Conservation (phyloP, 306 rosid genomes). For the Corylus heterophylla region DNA sequence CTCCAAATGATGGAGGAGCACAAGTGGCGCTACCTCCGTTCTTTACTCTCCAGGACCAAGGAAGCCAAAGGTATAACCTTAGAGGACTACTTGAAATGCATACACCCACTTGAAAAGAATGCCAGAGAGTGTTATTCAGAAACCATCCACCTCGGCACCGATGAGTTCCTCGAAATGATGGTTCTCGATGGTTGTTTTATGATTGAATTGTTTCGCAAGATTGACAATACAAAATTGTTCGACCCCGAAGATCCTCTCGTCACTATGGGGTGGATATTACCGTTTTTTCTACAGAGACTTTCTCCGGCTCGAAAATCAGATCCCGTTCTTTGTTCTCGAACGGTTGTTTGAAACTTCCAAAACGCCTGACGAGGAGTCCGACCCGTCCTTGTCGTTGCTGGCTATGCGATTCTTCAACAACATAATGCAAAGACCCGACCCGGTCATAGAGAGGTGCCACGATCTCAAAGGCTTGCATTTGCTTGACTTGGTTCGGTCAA, state of each 20-base stretch:
- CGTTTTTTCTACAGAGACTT: constrained; percentile 33
- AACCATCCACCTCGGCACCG: background rate
- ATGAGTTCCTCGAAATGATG: constrained; percentile 38
- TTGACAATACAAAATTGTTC: background rate
- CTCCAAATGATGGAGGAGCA: constrained; percentile 5
- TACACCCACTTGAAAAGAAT: background rate
- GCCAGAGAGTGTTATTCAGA: no score
- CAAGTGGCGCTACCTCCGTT: background rate
- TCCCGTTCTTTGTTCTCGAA: constrained; percentile 38
- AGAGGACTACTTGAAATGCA: constrained; percentile 2
- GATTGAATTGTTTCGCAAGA: constrained; percentile 31
- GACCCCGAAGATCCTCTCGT: constrained; percentile 32
- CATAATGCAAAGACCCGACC: constrained; percentile 26
- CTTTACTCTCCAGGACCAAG: background rate
- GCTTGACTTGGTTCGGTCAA: no score
- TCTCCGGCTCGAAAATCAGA: constrained; percentile 46
- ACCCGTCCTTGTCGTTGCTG: constrained; percentile 22
- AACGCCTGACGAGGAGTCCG: constrained; percentile 3
- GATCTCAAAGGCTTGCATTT: no score
- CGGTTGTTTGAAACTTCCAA: constrained; percentile 22
- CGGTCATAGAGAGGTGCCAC: no score
- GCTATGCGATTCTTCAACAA: constrained; percentile 37
- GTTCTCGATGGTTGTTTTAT: constrained; percentile 50
- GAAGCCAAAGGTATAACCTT: background rate
- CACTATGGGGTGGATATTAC: constrained; percentile 32